Evolutionary conservation across 1,284 basidiomycete species (phyloP).

Genomic region (Hemileia vastatrix): DNA sequence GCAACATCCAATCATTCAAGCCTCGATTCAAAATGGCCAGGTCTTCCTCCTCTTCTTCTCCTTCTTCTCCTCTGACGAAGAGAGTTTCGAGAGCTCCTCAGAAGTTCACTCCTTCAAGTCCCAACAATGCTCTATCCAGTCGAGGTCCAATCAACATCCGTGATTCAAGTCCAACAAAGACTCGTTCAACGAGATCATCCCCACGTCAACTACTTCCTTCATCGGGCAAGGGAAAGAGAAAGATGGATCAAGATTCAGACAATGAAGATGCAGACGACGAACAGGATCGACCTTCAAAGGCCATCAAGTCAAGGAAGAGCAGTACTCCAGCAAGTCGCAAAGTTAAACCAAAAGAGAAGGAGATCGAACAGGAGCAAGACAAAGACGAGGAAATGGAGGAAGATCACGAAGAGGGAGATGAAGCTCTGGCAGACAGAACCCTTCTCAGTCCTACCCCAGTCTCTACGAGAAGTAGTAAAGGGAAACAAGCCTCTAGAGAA

Average conservation of each 20-base stretch:
- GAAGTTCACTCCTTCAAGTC: background rate
- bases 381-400: background rate
- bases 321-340: background rate
- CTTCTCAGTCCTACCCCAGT: background rate
- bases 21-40: too few relatives aligned
- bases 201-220: too few relatives aligned
- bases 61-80: too few relatives aligned
- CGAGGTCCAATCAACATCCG: background rate
- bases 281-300: background rate
- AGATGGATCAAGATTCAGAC: background rate
- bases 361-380: background rate
- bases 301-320: background rate
- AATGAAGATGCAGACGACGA: background rate
- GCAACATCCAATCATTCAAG: too few relatives aligned
- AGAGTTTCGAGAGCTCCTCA: too few relatives aligned
- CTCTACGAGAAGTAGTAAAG: too few relatives aligned
- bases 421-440: background rate
- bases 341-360: background rate
- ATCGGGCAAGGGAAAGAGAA: background rate
- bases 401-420: background rate
- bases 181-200: too few relatives aligned
- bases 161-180: too few relatives aligned
- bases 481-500: too few relatives aligned
- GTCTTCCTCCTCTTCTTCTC: too few relatives aligned
- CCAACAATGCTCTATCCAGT: background rate